Evolutionary conservation across 805 yeast genomes (phyloP), one percentile per base, ranked within the genome.

Genomic region (Myxozyma kluyveri): DNA sequence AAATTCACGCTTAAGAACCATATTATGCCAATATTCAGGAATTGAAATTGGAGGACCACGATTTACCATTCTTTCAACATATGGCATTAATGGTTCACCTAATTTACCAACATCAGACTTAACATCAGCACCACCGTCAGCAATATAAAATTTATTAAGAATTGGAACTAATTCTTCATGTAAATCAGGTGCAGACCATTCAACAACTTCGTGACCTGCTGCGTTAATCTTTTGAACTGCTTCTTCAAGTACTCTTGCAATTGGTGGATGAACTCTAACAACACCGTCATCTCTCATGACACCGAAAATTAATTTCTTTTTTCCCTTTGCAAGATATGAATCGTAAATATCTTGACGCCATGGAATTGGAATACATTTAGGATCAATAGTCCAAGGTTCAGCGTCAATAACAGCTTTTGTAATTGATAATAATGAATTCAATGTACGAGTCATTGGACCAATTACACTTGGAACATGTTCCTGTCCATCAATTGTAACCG

Each of bases 161-260:
- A 71, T 51, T 3, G 66, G 65, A 45, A 64, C 64, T 47, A 71
- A 61, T 27, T 74, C 64, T 29, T 63, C 52, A 52, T 72, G 76
- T 4, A 56, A 42, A 4, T 56, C 59, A 10, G 56, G 59, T 24
- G 76, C 75, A n/a, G 72, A 70, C 75, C 81, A 73, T 45, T 75
- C 76, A 41, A 80, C 69, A 9, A 78, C 72, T 51, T 76, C 77
- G 60, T 78, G 81, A 24, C 85, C 80, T 1, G 86, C 83, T 1
- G 69, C 75, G 50, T 71, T 66, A 61, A 86, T 74, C 60, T 80
- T 81, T 6, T 70, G 76, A 17, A 71, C 83, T 4, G 79, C 77
- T 44, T 71, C 69, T 55, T 79, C 71, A 63, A 86, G 70, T 10
- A 74, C 80, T 54, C 83, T 69, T 4, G 66, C 59, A 17, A 81